phyloP scores from a whole-genome alignment of 2,329 filamentous ascomycete genomes.

The Neonectria hederae region DNA sequence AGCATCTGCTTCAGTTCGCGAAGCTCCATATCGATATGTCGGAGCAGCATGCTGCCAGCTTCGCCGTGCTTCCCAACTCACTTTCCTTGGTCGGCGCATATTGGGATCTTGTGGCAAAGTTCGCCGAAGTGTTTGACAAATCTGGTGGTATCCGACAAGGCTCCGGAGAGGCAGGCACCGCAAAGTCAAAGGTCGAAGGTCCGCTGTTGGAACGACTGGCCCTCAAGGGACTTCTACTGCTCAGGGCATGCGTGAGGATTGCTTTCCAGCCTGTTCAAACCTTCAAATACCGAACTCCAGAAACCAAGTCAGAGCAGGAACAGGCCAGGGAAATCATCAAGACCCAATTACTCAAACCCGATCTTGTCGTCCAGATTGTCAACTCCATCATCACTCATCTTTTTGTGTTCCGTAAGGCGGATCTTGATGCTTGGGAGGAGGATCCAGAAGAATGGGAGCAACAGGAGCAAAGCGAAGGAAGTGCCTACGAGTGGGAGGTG shows the following conservation, averaged over 20 bases:
- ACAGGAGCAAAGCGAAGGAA: constrained; percentile 83
- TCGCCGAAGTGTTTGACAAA: constrained; percentile 77
- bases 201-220: constrained; percentile 81
- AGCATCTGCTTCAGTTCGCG: constrained; percentile 87
- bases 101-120: constrained; percentile 81
- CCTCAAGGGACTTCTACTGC: constrained; percentile 82
- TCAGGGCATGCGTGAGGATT: constrained; percentile 86
- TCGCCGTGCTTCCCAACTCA: constrained; percentile 82
- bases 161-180: constrained; percentile 47
- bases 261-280: constrained; percentile 82
- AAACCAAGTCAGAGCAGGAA: constrained; percentile 80
- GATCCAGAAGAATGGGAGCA: constrained; percentile 97
- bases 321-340: constrained; percentile 76
- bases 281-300: constrained; percentile 81
- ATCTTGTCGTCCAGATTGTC: constrained; percentile 82
- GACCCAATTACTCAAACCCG: constrained; percentile 76
- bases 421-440: constrained; percentile 92
- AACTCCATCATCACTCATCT: constrained; percentile 86
- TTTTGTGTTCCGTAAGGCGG: constrained; percentile 85
- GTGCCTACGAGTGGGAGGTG: constrained; percentile 92
- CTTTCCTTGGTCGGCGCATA: constrained; percentile 82
- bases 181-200: constrained; percentile 64
- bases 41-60: constrained; percentile 80
- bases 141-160: constrained; percentile 65
- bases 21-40: constrained; percentile 93